A percentile compares a stretch with the other conserved stretches of the same genome.
phyloP scores from a whole-genome alignment of 306 rosid genomes.

The Vigna hirtella region DNA sequence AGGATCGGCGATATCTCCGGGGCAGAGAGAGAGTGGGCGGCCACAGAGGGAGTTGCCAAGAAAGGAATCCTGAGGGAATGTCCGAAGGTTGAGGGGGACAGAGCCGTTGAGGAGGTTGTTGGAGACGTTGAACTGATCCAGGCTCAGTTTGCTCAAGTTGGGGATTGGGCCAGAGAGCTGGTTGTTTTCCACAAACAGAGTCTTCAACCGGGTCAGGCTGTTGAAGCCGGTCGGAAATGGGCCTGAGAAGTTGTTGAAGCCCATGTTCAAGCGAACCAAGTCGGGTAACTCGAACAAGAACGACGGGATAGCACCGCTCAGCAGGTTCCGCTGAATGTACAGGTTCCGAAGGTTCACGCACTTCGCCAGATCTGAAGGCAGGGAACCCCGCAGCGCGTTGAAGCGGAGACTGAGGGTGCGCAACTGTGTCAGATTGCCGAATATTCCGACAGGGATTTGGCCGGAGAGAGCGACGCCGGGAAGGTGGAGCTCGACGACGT shows the following conservation, averaged over 20 bases:
- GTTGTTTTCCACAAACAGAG: conserved; percentile 60
- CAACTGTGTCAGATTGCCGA: conserved; percentile 57
- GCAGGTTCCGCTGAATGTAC: conserved; percentile 60
- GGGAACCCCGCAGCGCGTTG: conserved; percentile 61
- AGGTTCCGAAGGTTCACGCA: conserved; percentile 63
- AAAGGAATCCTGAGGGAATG: conserved; percentile 53
- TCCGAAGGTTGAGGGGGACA: conserved; percentile 53
- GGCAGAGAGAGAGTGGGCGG: conserved; percentile 57
- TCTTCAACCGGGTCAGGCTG: conserved; percentile 52
- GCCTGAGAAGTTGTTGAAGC: conserved; percentile 70
- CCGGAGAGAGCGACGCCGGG: conserved; percentile 74
- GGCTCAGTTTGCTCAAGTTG: conserved; percentile 4
- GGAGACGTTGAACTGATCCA: conserved; percentile 70
- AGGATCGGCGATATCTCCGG: conserved; percentile 43
- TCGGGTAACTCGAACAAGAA: conserved; percentile 47
- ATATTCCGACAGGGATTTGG: conserved; percentile 58
- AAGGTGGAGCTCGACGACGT: conserved; percentile 61
- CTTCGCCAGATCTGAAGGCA: conserved; percentile 68
- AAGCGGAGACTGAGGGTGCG: conserved; percentile 70
- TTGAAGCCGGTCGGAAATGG: conserved; percentile 39
- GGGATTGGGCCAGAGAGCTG: conserved; percentile 57
- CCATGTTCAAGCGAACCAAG: conserved; percentile 67
- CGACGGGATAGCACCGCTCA: conserved; percentile 55
- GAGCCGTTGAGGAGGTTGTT: conserved; percentile 68
- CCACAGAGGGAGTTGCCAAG: conserved; percentile 71